These are phyloP conservation scores for Tanacetum coccineum DNA, from an alignment of 129 eudicot genomes.

Conservation along the genomic window DNA sequence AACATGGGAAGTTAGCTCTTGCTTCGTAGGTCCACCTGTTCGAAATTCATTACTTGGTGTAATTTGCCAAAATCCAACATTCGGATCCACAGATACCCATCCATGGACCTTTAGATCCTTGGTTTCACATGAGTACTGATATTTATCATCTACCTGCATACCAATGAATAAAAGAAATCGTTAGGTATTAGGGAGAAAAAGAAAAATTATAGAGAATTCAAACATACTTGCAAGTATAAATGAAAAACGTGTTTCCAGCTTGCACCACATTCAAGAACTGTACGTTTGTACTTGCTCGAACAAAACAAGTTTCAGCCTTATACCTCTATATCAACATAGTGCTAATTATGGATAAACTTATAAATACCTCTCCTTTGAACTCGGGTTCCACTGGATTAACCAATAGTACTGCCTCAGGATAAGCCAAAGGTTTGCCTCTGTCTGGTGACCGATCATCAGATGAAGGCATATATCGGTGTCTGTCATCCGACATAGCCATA, in stretches of 20 bases:
- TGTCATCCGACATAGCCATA: conserved; percentile 81
- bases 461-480: conserved; percentile 74
- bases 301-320: neutral
- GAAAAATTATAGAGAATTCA: neutral
- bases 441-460: conserved; percentile 59
- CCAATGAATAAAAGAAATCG: neutral
- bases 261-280: too few species aligned
- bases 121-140: conserved; percentile 55
- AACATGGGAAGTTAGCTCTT: conserved; percentile 66
- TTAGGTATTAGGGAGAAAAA: neutral
- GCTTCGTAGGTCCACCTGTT: conserved; percentile 49
- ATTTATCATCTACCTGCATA: conserved; percentile 63
- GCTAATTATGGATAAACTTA: neutral
- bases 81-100: conserved; percentile 46
- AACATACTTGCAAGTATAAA: neutral
- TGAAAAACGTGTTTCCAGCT: too few species aligned
- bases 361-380: conserved; percentile 85
- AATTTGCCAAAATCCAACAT: conserved; percentile 58
- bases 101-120: conserved; percentile 58
- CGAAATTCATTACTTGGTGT: conserved; percentile 55
- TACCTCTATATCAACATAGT: neutral
- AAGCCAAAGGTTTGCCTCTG: conserved; percentile 63
- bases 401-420: conserved; percentile 84
- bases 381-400: conserved; percentile 76
- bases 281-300: too few species aligned